These are phyloP conservation scores for Debaryomyces singareniensis DNA, from an alignment of 1,139 yeast species.

Conservation along the genomic window DNA sequence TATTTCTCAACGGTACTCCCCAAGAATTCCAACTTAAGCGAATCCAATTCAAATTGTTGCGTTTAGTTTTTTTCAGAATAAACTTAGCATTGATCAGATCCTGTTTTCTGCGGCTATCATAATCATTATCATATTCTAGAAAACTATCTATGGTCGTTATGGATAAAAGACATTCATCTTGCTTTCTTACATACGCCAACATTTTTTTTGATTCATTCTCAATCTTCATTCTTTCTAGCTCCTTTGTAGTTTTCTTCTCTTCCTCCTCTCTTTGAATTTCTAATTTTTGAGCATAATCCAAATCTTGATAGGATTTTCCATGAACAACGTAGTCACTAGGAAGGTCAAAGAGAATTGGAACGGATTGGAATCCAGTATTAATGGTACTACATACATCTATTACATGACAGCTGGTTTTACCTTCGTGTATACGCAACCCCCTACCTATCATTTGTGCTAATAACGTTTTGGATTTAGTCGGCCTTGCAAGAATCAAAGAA, in stretches of 20 bases:
- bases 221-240: background rate
- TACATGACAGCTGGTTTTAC: slow-evolving; percentile 64
- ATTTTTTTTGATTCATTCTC: background rate
- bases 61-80: too few relatives aligned
- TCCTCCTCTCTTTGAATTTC: slow-evolving; percentile 12
- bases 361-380: slow-evolving; percentile 52
- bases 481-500: slow-evolving; percentile 70
- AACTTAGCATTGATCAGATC: too few relatives aligned
- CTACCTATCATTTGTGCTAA: slow-evolving; percentile 89
- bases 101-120: too few relatives aligned
- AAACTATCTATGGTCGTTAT: too few relatives aligned
- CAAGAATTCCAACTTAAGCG: slow-evolving; percentile 25
- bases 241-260: slow-evolving; percentile 5
- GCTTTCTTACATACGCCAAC: too few relatives aligned
- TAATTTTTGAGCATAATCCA: slow-evolving; percentile 19
- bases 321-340: slow-evolving; percentile 26
- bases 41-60: slow-evolving; percentile 19
- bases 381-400: slow-evolving; percentile 70
- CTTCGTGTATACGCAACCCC: slow-evolving; percentile 62
- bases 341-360: slow-evolving; percentile 50
- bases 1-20: slow-evolving; percentile 18
- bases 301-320: slow-evolving; percentile 24
- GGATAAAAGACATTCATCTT: too few relatives aligned
- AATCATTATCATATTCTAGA: too few relatives aligned
- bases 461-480: slow-evolving; percentile 69